Conservation (phyloP, 192 early-diverging fungal genomes). For the Thoreauomyces humboldtii region DNA sequence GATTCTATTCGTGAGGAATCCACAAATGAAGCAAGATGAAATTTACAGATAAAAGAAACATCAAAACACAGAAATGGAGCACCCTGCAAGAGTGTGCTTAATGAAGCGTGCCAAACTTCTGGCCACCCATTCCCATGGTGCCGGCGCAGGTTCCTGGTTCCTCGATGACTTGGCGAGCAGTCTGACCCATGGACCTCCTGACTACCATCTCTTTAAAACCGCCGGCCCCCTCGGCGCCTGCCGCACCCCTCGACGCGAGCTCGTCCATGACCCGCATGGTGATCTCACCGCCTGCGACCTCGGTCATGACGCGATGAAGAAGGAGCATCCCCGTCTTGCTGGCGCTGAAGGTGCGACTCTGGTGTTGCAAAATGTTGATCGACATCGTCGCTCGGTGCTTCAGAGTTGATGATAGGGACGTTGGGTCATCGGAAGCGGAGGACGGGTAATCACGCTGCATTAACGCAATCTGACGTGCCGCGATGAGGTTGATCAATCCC, state of each 20-base stretch:
- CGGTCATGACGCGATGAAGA: constrained; percentile 19
- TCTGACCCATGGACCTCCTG: constrained; percentile 11
- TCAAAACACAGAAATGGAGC: not conserved
- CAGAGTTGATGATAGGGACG: constrained; percentile 2
- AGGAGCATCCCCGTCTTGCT: constrained; percentile 16
- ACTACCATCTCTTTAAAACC: constrained; percentile 18
- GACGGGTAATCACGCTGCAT: not conserved
- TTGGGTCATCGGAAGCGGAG: not conserved
- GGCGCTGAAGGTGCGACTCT: constrained; percentile 14
- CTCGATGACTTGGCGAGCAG: constrained; percentile 19
- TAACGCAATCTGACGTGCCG: constrained; percentile 26
- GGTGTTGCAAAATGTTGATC: constrained; percentile 16
- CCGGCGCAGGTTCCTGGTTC: constrained; percentile 27
- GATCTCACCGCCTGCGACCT: constrained; percentile 25
- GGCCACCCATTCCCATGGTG: constrained; percentile 26
- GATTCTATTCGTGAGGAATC: too few relatives aligned
- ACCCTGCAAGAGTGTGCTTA: not conserved
- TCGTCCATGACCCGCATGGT: constrained; percentile 21
- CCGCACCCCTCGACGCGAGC: not conserved
- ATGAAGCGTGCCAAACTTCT: constrained; percentile 8
- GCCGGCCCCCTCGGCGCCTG: not conserved
- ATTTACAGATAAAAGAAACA: not conserved
- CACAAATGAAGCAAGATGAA: not conserved
- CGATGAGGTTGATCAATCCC: constrained; percentile 31
- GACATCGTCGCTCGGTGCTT: constrained; percentile 7